Percentiles rank a stretch among this genome's conserved stretches.
phyloP scores from a whole-genome alignment of 2,329 filamentous ascomycete species.

The Fusarium multiceps region DNA sequence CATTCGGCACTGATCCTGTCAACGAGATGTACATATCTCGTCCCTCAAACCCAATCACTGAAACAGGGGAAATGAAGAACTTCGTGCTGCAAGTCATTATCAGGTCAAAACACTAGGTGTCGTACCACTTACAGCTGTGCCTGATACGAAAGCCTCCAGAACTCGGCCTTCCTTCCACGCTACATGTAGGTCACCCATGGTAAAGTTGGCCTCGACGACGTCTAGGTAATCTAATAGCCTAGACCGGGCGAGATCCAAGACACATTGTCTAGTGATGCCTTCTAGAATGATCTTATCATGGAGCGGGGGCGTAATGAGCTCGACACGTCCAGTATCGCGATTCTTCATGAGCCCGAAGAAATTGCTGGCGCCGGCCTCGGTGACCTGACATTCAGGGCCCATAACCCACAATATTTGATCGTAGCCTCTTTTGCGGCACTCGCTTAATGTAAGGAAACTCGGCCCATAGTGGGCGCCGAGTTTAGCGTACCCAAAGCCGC shows the following conservation, averaged over 20 bases:
- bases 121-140: not conserved
- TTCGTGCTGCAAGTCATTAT: accelerated
- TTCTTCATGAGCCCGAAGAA: not conserved
- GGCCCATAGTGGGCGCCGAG: not conserved
- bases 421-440: not conserved
- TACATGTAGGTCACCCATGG: accelerated
- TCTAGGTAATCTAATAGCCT: accelerated
- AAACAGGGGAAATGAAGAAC: not conserved
- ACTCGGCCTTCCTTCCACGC: not conserved
- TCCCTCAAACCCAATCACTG: not conserved
- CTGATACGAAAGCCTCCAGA: not conserved
- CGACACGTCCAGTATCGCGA: not conserved
- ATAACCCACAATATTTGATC: not conserved
- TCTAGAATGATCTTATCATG: not conserved
- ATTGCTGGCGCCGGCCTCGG: not conserved
- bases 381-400: accelerated
- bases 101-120: not conserved
- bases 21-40: too few relatives aligned
- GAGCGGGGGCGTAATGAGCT: accelerated
- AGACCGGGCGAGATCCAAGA: not conserved
- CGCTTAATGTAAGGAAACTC: not conserved
- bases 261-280: not conserved
- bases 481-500: not conserved
- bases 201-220: not conserved
- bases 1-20: too few relatives aligned